Conservation (phyloP, 2,329 filamentous ascomycete species). For the Remersonia thermophila region DNA sequence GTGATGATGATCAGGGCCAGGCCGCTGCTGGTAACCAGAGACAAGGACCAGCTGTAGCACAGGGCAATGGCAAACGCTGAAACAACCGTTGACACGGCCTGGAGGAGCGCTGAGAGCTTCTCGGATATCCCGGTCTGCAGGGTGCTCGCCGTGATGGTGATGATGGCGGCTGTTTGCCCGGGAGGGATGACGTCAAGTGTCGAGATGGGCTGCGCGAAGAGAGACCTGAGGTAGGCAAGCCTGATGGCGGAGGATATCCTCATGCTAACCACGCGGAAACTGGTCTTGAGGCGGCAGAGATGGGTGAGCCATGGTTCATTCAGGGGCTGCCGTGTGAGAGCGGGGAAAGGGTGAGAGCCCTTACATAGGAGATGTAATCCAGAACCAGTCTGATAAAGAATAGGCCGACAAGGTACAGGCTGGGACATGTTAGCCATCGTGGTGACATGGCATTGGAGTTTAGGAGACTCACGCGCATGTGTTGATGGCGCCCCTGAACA, state of each 20-base stretch:
- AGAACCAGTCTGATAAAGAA: slow-evolving; percentile 54
- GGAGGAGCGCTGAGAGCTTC: slow-evolving; percentile 45
- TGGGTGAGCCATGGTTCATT: slow-evolving; percentile 1
- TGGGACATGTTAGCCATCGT: slow-evolving; percentile 19
- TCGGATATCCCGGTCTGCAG: slow-evolving; percentile 52
- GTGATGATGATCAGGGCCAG: slow-evolving; percentile 42
- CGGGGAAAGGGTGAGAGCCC: too few relatives aligned
- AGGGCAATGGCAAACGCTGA: slow-evolving; percentile 43
- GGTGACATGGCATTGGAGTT: too few relatives aligned
- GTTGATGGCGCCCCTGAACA: slow-evolving; percentile 19
- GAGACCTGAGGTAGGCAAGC: slow-evolving; percentile 48
- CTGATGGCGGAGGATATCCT: slow-evolving; percentile 48
- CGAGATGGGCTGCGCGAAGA: slow-evolving; percentile 53
- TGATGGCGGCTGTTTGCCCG: slow-evolving; percentile 47
- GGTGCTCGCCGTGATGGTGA: slow-evolving; percentile 50
- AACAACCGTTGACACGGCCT: slow-evolving; percentile 40
- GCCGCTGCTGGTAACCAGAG: slow-evolving; percentile 44
- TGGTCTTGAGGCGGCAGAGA: slow-evolving; percentile 23
- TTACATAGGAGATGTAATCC: slow-evolving; percentile 35
- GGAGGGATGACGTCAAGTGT: slow-evolving; percentile 52
- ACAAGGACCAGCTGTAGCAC: slow-evolving; percentile 44
- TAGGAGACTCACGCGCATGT: slow-evolving; percentile 22
- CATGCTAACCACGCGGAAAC: slow-evolving; percentile 47
- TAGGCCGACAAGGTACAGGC: slow-evolving; percentile 55
- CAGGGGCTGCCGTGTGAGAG: slow-evolving; percentile 3